phyloP scores from a whole-genome alignment of 257 asterid species.

The Nicotiana tomentosiformis region DNA sequence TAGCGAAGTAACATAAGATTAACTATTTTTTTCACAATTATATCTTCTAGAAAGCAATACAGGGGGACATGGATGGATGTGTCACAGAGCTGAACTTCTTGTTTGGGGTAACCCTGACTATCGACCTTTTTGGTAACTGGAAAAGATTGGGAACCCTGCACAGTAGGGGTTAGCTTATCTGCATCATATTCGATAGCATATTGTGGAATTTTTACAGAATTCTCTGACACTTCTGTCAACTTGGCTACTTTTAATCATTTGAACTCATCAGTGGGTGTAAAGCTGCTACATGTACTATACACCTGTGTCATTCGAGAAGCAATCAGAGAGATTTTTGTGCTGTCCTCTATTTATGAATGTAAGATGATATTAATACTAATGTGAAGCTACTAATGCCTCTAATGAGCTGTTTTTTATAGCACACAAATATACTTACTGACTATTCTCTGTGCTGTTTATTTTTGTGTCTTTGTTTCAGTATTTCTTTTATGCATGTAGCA shows the following conservation, averaged over 20 bases:
- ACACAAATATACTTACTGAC: background rate
- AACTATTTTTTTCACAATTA: no score
- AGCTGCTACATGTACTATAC: background rate
- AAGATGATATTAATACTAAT: background rate
- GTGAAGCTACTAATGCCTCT: conserved; percentile 6
- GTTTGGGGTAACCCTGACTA: no score
- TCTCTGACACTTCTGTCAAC: background rate
- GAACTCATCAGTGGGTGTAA: background rate
- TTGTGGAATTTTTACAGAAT: no score
- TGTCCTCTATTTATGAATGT: background rate
- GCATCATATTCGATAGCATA: no score
- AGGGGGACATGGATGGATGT: no score
- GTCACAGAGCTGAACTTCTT: no score
- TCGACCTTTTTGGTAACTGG: no score
- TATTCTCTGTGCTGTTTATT: background rate
- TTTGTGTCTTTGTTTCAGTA: background rate
- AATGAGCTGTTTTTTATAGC: background rate
- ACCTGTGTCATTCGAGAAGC: background rate
- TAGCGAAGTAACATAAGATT: no score
- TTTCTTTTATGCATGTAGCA: background rate
- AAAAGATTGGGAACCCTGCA: no score
- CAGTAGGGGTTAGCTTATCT: no score
- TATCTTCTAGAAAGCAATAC: no score
- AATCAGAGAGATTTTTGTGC: background rate
- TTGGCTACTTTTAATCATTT: background rate